Base-by-base conservation (phyloP, 495 filamentous ascomycete species). In the Penicillium atrosanguineum region DNA sequence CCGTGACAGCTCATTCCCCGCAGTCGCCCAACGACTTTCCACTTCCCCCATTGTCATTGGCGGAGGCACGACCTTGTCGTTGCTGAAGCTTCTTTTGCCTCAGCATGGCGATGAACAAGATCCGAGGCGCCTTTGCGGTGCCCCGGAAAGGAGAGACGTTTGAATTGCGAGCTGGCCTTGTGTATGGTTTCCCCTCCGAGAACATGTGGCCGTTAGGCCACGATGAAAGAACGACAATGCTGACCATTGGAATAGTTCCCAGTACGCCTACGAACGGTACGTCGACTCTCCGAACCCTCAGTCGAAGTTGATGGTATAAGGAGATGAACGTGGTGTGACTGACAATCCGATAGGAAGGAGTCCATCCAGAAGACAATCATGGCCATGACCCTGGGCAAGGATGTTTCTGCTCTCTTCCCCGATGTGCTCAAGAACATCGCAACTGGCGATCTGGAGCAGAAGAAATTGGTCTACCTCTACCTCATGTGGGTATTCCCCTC, bases 381-480 rank as follows among this genome's bases (percentile, higher is more conserved):
- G 89, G 88, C 94, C 62, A 99, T 99, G 94, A 99, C 94, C 0
- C 75, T 99, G 50, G 94, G 94, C 59, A 99, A 99, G 69, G 94
- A 99, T 72, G 94, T 99, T 34, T 99, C 94, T 45, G 89, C 91
- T 26, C 78, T 99, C 34, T 99, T 99, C 71, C 94, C 94, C 16
- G 94, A 99, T 64, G 93, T 99, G 12, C 82, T 99, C 53, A 99
- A 99, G 78, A 99, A 99, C 61, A 97, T 99, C 72, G 92, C 95
- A 41, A 97, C 94, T 7, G 76, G 74, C 25, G 94, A 99, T 69
- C 74, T 99, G 52, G 94, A 97, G 68, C 94, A 99, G 79, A 99
- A 99, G 82, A 99, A 99, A 78, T 87, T 99, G 57, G 94, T 99
- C 12, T 99, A 99, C 69, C 81, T 99, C 26, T 99, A 99, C 68